phyloP scores from a whole-genome alignment of 2,329 filamentous ascomycete species.

The Bipolaris gigantea region DNA sequence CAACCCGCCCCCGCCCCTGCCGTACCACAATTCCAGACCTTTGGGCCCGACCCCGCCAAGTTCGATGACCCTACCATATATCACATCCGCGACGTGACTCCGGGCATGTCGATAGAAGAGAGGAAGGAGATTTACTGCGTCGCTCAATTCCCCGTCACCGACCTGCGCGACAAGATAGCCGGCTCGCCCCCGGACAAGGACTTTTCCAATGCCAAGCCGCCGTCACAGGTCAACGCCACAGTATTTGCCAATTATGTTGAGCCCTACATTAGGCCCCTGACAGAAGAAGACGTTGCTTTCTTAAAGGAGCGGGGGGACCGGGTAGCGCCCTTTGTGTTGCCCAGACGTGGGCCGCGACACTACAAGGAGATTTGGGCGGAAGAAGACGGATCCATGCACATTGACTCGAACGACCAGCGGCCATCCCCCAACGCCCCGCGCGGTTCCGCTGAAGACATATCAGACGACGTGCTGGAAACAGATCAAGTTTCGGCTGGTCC shows the following conservation, averaged over 20 bases:
- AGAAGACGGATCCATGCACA: conserved; percentile 79
- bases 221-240: conserved; percentile 89
- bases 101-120: conserved; percentile 80
- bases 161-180: conserved; percentile 82
- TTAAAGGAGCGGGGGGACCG: conserved; percentile 86
- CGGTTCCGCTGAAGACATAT: conserved; percentile 82
- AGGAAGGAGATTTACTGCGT: conserved; percentile 88
- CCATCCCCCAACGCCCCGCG: conserved; percentile 79
- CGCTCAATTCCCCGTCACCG: conserved; percentile 75
- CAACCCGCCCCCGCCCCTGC: conserved; percentile 63
- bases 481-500: conserved; percentile 89
- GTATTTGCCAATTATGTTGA: conserved; percentile 94
- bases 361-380: conserved; percentile 93
- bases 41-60: conserved; percentile 88
- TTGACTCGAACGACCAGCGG: conserved; percentile 70
- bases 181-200: conserved; percentile 91
- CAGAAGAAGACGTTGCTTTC: conserved; percentile 92
- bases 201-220: conserved; percentile 90
- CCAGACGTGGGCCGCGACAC: conserved; percentile 78
- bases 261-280: conserved; percentile 84
- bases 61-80: conserved; percentile 92
- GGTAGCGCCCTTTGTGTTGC: conserved; percentile 79
- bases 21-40: conserved; percentile 76
- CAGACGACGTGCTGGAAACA: conserved; percentile 82
- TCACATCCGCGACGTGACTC: conserved; percentile 76